Evolutionary conservation across 495 filamentous ascomycete genomes (phyloP).

Genomic region (Annulohypoxylon nitens): DNA sequence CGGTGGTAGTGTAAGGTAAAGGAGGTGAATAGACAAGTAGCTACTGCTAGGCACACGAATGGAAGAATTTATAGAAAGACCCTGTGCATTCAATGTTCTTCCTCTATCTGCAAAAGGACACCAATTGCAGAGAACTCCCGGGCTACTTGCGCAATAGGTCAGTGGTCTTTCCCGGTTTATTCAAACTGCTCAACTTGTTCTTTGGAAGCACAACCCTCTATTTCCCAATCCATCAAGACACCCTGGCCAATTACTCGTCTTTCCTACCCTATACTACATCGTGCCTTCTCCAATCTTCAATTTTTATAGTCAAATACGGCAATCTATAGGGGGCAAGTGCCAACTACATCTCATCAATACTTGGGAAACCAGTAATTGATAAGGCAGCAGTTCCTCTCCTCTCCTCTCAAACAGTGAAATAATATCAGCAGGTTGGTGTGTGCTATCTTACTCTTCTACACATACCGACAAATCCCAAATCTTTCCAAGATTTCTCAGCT

Average conservation of each 20-base stretch:
- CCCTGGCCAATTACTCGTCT: background rate
- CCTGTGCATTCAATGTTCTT: too few relatives aligned
- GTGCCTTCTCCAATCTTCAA: background rate
- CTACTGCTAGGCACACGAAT: background rate
- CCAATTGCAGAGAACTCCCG: background rate
- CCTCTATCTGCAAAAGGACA: background rate
- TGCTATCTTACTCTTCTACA: background rate
- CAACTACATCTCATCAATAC: background rate
- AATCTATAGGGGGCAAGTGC: background rate
- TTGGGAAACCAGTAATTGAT: background rate
- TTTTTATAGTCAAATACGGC: background rate
- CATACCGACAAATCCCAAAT: background rate
- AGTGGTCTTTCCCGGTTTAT: background rate
- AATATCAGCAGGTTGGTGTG: background rate
- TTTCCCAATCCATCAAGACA: background rate
- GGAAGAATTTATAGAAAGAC: too few relatives aligned
- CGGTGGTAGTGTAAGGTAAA: background rate
- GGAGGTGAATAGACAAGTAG: background rate
- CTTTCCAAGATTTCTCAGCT: background rate
- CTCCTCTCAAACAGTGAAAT: background rate
- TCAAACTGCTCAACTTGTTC: background rate
- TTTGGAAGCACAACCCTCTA: background rate
- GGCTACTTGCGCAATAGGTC: background rate
- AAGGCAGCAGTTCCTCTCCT: background rate
- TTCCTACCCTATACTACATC: background rate